Evolutionary conservation across 371 early-diverging fungal species (phyloP).

Genomic region (Mucor lusitanicus): DNA sequence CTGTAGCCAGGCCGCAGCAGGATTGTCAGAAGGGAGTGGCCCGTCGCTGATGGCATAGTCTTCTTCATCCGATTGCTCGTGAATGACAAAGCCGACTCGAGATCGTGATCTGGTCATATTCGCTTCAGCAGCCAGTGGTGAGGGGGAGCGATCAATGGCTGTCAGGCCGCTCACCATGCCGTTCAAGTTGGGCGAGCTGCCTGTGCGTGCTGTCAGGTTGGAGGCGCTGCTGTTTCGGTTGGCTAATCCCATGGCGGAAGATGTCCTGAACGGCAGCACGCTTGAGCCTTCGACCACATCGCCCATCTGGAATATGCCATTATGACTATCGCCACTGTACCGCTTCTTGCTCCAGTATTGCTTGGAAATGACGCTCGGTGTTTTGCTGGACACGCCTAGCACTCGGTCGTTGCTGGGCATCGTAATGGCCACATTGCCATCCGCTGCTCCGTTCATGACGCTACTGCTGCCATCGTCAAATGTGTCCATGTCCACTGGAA

Average conservation of each 20-base stretch:
- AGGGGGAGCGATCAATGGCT: conserved; percentile 16
- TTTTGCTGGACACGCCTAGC: conserved; percentile 17
- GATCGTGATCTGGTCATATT: conserved; percentile 19
- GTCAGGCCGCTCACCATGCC: background rate
- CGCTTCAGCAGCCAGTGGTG: conserved; percentile 13
- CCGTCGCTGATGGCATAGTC: conserved; percentile 25
- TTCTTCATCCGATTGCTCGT: conserved; percentile 35
- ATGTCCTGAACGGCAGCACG: conserved; percentile 28
- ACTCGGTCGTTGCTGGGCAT: conserved; percentile 11
- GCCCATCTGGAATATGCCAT: conserved; percentile 2
- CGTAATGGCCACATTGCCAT: conserved; percentile 9
- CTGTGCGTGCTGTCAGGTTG: conserved; percentile 27
- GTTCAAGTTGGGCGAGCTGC: conserved; percentile 32
- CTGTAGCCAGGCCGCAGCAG: conserved; percentile 22
- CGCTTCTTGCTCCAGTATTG: conserved; percentile 38
- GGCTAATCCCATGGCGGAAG: conserved; percentile 28
- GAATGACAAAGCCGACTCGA: conserved; percentile 30
- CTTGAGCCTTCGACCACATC: conserved; percentile 28
- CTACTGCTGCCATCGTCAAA: conserved; percentile 14
- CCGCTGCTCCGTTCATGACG: background rate
- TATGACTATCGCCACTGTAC: conserved; percentile 39
- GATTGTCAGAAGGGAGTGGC: conserved; percentile 8
- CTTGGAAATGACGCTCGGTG: conserved; percentile 23
- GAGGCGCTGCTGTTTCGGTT: conserved; percentile 30
- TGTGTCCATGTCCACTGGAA: conserved; percentile 21